Evolutionary conservation across 176 grass and related monocot species (phyloP), one percentile per base, ranked within the genome.

Genomic region (Oryza meyeriana): DNA sequence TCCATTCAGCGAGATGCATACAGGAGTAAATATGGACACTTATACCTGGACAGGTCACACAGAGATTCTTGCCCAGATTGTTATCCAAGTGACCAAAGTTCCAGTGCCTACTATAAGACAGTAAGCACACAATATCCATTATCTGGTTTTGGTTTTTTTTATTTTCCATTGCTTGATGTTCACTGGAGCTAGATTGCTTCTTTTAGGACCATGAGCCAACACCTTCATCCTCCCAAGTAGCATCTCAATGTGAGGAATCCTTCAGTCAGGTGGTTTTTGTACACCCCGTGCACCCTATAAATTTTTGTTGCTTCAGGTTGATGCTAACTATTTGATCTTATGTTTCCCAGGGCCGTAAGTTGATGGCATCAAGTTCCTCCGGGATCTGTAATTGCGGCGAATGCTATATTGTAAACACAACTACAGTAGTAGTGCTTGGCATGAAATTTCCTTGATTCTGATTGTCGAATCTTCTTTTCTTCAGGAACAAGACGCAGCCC

Each of bases 141-240:
- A 0, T 35, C 22, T 28, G 27, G 66, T 35, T 88, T n/a, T n/a
- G n/a, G n/a, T n/a, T n/a, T n/a, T n/a, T n/a, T n/a, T 62, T 77
- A 36, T 78, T 66, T 29, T 76, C 10, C 8, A 6, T 30, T 20
- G 48, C 34, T 82, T 66, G 77, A 61, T 86, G 65, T 61, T 72
- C 2, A 82, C 81, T 36, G 36, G 24, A 6, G 41, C 13, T 17
- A 45, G 18, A 24, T 52, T 64, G n/a, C 64, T 13, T 85, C 82
- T 61, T 0, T 4, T 73, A 86, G 88, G 83, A 82, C 35, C 70
- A 27, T 74, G 70, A 89, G n/a, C 55, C 76, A 29, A 77, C 59
- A 3, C 45, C 83, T 78, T 89, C 83, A 61, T 77, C 88, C 38
- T 86, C 83, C 71, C 88, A 89, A 85, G 83, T 71, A 85, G 18